phyloP scores from a whole-genome alignment of 2,329 filamentous ascomycete species.

The Byssochlamys sp. region DNA sequence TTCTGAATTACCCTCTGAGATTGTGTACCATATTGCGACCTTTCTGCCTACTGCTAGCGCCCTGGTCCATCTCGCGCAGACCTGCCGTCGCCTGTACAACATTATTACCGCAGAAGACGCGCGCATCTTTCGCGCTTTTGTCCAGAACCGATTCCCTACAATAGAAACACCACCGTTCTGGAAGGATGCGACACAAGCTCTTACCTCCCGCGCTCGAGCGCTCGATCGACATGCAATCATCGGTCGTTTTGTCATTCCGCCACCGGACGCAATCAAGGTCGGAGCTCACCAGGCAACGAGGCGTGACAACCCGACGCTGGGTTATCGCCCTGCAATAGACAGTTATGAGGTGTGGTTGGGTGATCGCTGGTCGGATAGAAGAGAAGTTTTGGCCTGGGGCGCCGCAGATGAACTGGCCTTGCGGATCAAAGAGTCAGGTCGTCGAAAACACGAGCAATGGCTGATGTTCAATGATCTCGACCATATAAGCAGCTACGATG shows the following conservation, averaged over 20 bases:
- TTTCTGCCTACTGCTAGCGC: constrained; percentile 38
- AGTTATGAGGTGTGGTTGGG: constrained; percentile 47
- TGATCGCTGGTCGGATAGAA: constrained; percentile 39
- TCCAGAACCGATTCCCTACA: constrained; percentile 40
- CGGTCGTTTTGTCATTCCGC: constrained; percentile 43
- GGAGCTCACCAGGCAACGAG: constrained; percentile 26
- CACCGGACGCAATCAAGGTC: constrained; percentile 30
- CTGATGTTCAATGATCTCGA: constrained; percentile 44
- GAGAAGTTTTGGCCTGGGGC: constrained; percentile 51
- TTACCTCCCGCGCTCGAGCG: constrained; percentile 49
- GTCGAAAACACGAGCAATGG: constrained; percentile 33
- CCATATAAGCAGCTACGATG: constrained; percentile 46
- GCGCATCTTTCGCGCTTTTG: constrained; percentile 38
- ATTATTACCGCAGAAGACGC: constrained; percentile 42
- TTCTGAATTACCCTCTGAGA: constrained; percentile 32
- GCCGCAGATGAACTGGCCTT: constrained; percentile 50
- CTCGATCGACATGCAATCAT: constrained; percentile 49
- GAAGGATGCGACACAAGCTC: constrained; percentile 43
- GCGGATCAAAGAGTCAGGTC: constrained; percentile 38
- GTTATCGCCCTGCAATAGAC: constrained; percentile 51
- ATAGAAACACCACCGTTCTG: constrained; percentile 34
- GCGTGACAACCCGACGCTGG: constrained; percentile 43
- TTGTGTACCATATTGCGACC: constrained; percentile 32
- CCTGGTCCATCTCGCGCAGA: constrained; percentile 36
- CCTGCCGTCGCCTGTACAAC: constrained; percentile 37